These are phyloP conservation scores for Penicillium sp. DNA, from an alignment of 2,329 filamentous ascomycete genomes.

Conservation along the genomic window DNA sequence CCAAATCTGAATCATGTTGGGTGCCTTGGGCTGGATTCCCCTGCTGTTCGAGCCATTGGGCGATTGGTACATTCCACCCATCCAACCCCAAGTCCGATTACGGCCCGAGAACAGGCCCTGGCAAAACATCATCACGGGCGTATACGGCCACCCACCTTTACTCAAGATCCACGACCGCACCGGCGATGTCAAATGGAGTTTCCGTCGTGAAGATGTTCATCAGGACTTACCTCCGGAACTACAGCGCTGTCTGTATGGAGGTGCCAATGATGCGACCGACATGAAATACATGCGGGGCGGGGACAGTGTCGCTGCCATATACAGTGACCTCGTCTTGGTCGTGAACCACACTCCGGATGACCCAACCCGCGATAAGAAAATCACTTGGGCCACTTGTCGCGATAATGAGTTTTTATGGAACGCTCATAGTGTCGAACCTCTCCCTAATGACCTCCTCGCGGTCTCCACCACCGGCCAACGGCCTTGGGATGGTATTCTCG, in stretches of 20 bases:
- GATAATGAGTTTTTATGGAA: constrained; percentile 23
- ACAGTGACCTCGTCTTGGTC: constrained; percentile 21
- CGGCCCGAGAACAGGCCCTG: constrained; percentile 17
- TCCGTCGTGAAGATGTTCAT: constrained; percentile 19
- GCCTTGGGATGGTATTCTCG: constrained; percentile 25
- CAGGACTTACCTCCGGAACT: constrained; percentile 18
- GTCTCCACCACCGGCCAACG: constrained; percentile 25
- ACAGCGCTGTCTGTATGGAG: constrained; percentile 16
- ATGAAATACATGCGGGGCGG: constrained; percentile 27
- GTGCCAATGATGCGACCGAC: constrained; percentile 27
- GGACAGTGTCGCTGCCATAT: constrained; percentile 21
- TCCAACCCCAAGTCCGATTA: constrained; percentile 22
- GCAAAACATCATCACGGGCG: constrained; percentile 22
- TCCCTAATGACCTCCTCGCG: constrained; percentile 22
- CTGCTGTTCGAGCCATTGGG: constrained; percentile 18
- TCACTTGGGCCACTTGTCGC: constrained; percentile 25
- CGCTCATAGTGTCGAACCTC: constrained; percentile 21
- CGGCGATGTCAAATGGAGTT: constrained; percentile 21
- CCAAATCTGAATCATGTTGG: constrained; percentile 13
- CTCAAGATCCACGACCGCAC: constrained; percentile 23
- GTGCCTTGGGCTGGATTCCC: constrained; percentile 17
- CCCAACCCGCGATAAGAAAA: constrained; percentile 22
- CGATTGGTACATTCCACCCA: constrained; percentile 16
- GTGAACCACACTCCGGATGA: constrained; percentile 26
- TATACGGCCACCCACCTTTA: constrained; percentile 19